A percentile compares a stretch with the other conserved stretches of the same genome.
Conservation (phyloP, 1,284 basidiomycete genomes). For the Marasmius sp. region DNA sequence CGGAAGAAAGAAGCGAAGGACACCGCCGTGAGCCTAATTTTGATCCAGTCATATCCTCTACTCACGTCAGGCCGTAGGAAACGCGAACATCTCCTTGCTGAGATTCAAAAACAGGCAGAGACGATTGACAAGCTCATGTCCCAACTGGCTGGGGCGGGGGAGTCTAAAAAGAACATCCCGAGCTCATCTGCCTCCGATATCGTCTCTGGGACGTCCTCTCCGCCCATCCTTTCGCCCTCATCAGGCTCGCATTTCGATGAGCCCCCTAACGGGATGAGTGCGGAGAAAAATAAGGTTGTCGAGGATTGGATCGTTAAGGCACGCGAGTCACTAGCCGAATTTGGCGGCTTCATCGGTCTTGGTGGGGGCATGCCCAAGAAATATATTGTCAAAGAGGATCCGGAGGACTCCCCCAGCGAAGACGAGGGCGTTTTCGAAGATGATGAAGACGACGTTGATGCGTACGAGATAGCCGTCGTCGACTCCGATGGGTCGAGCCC, state of each 20-base stretch:
- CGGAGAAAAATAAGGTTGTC: constrained; percentile 42
- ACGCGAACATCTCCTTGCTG: constrained; percentile 71
- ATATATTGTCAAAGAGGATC: constrained; percentile 45
- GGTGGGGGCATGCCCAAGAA: constrained; percentile 52
- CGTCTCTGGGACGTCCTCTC: constrained; percentile 30
- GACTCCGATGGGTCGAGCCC: constrained; percentile 26
- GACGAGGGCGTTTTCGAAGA: constrained; percentile 33
- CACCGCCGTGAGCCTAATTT: constrained; percentile 61
- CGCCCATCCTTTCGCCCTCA: constrained; percentile 34
- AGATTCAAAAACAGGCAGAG: constrained; percentile 70
- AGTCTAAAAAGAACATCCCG: constrained; percentile 20
- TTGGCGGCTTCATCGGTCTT: constrained; percentile 62
- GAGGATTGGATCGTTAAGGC: constrained; percentile 75
- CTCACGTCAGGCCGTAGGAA: constrained; percentile 43
- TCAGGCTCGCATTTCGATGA: constrained; percentile 26
- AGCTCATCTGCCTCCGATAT: constrained; percentile 21
- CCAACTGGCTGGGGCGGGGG: constrained; percentile 60
- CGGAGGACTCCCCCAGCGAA: constrained; percentile 36
- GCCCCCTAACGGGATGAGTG: constrained; percentile 18
- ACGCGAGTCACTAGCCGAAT: constrained; percentile 61
- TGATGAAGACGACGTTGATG: constrained; percentile 34
- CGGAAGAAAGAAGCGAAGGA: constrained; percentile 70
- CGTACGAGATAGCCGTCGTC: constrained; percentile 27
- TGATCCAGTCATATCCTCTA: constrained; percentile 2
- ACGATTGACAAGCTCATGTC: constrained; percentile 69